Conservation (phyloP, 257 asterid genomes). For the Penstemon eatonii region DNA sequence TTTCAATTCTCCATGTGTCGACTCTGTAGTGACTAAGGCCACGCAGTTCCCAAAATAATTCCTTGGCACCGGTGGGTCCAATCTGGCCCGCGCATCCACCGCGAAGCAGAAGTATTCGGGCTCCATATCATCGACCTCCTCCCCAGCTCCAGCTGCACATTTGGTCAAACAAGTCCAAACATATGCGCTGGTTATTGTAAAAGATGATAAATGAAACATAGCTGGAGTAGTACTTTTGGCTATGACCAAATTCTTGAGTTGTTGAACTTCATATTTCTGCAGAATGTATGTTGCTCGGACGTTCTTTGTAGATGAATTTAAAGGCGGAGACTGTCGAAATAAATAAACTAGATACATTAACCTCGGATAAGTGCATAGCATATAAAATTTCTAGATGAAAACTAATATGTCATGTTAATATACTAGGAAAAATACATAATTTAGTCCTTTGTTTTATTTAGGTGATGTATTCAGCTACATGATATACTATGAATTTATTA, state of each 20-base stretch:
- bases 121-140: conserved; percentile 1
- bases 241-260: conserved; percentile 27
- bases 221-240: conserved; percentile 23
- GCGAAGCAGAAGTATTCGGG: background rate
- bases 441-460: no score
- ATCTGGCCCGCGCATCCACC: background rate
- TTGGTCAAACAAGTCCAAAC: conserved; percentile 15
- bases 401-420: no score
- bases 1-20: conserved; percentile 10
- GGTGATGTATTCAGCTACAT: no score
- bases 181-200: conserved; percentile 4
- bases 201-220: conserved; percentile 26
- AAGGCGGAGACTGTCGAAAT: background rate
- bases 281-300: conserved; percentile 42
- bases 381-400: no score
- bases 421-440: no score
- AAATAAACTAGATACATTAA: no score
- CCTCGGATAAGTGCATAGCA: no score
- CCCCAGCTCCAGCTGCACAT: conserved; percentile 2
- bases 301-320: conserved; percentile 19
- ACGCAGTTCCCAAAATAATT: background rate
- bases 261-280: conserved; percentile 30
- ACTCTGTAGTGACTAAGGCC: background rate
- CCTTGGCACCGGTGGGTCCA: conserved; percentile 9
- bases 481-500: no score